Evolutionary conservation across 495 filamentous ascomycete species (phyloP).

Genomic region (Lasiosphaeria hispida): DNA sequence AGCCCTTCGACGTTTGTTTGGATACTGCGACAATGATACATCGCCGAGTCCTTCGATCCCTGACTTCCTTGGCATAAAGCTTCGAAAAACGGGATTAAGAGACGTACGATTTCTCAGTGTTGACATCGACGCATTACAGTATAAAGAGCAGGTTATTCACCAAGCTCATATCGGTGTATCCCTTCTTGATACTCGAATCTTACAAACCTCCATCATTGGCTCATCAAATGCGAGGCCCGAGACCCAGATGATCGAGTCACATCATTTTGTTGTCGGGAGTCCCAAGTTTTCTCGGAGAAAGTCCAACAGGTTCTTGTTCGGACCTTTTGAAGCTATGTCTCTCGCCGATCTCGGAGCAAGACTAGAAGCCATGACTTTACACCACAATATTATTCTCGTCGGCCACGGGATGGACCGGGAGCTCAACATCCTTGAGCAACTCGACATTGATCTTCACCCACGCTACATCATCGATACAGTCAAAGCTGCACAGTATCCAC

Average conservation of each 20-base stretch:
- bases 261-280: constrained; percentile 24
- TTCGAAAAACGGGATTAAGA: constrained; percentile 19
- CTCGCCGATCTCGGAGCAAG: constrained; percentile 8
- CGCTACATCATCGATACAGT: constrained; percentile 22
- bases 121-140: constrained; percentile 23
- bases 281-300: constrained; percentile 18
- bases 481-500: constrained; percentile 21
- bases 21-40: constrained; percentile 8
- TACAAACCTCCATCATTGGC: constrained; percentile 7
- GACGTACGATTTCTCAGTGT: constrained; percentile 22
- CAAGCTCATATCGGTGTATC: constrained; percentile 24
- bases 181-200: constrained; percentile 22
- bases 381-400: constrained; percentile 18
- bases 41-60: background rate
- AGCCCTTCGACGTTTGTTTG: constrained; percentile 20
- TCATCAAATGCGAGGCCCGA: background rate
- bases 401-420: constrained; percentile 16
- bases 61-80: constrained; percentile 9
- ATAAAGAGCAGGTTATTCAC: constrained; percentile 17
- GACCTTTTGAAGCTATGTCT: constrained; percentile 17
- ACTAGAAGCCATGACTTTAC: constrained; percentile 11
- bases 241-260: constrained; percentile 20
- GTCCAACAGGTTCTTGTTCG: constrained; percentile 17
- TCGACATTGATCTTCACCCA: constrained; percentile 21
- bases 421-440: constrained; percentile 12